A percentile compares a stretch with the other conserved stretches of the same genome.
These are phyloP conservation scores for Fusarium agapanthi DNA, from an alignment of 2,329 filamentous ascomycete genomes.

Conservation along the genomic window DNA sequence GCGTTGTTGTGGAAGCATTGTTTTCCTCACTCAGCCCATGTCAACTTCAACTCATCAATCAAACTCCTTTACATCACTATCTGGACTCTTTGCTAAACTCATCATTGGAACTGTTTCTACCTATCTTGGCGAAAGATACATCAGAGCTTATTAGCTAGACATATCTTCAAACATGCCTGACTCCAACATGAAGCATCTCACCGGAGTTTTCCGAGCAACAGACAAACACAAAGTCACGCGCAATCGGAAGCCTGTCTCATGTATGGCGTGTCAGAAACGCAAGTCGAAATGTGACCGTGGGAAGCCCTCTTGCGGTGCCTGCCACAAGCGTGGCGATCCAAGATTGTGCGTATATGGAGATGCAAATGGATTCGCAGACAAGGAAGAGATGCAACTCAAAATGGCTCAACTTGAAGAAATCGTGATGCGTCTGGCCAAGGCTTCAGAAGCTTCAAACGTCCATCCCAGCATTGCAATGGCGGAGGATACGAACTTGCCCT, in stretches of 20 bases:
- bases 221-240: constrained; percentile 49
- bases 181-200: constrained; percentile 35
- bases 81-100: neutral
- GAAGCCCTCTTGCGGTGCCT: constrained; percentile 51
- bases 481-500: neutral
- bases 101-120: neutral
- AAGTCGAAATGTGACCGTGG: constrained; percentile 55
- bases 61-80: neutral
- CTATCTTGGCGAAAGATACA: neutral
- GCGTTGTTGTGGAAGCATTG: neutral
- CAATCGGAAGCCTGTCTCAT: constrained; percentile 54
- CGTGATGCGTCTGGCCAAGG: constrained; percentile 48
- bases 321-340: constrained; percentile 50
- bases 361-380: constrained; percentile 14
- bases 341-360: constrained; percentile 46
- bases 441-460: neutral
- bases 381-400: constrained; percentile 51
- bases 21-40: neutral
- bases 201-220: constrained; percentile 50
- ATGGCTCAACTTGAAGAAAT: constrained; percentile 54
- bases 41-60: neutral
- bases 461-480: neutral
- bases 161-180: constrained; percentile 33
- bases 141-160: neutral
- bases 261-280: constrained; percentile 52